Evolutionary conservation across 2,329 filamentous ascomycete species (phyloP), one percentile per base, ranked within the genome.

Genomic region (Aspergillus chevalieri): DNA sequence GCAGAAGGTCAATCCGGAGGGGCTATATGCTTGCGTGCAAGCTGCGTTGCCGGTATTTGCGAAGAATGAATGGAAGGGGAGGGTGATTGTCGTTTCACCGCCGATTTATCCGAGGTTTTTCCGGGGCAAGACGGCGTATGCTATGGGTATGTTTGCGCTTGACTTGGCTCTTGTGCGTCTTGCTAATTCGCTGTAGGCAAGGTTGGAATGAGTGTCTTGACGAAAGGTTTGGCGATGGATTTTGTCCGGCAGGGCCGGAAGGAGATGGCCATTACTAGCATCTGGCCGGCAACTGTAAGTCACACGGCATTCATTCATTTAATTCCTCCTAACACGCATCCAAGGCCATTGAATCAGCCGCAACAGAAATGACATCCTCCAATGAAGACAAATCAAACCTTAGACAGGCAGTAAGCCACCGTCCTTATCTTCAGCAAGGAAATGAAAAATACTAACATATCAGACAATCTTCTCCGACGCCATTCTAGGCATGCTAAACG

Each of bases 41-140:
- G 83, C 83, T 4, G 71, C 77, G 2, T 74, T 93, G 17, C 87
- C 88, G 2, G 75, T 84, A 52, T 83, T 92, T 52, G 69, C 70
- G 48, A 69, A 74, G 44, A 75, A 74, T 52, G 72, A 60, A 0
- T 78, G 75, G 70, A 76, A 73, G 22, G 86, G 83, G 0, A 71
- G 89, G 22, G 81, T 94, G 53, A 73, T 94, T 43, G 86, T 93
- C 48, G 85, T 94, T 48, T 87, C 83, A 61, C 89, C 89, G 21
- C 89, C 89, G 1, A 91, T 94, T 50, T 94, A 94, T 68, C 86
- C 82, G 54, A 78, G 89, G 26, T 94, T 94, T 69, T 91, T 93
- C 67, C 73, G 86, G 19, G 89, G 89, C 9, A 94, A 94, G 77
- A 87, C 88, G 1, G 87, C 86, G 12, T 94, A 94, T 70, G 87